Percentiles rank a stretch among this genome's conserved stretches.
Evolutionary conservation across 73 alveolate species (phyloP).

Genomic region (Tetrahymena thermophila): DNA sequence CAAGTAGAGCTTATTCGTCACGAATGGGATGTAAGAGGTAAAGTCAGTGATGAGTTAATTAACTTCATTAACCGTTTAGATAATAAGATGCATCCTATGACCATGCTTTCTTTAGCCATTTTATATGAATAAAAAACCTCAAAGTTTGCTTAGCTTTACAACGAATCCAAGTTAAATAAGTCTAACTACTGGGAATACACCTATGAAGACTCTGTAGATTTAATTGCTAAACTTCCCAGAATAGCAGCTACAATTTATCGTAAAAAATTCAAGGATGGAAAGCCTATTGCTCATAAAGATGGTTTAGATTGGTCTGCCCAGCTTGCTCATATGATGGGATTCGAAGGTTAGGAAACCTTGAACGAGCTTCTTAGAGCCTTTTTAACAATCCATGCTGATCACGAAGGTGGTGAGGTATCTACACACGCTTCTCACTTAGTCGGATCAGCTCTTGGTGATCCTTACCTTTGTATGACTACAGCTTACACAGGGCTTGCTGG

Average conservation of each 20-base stretch:
- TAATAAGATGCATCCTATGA: constrained; percentile 71
- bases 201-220: constrained; percentile 73
- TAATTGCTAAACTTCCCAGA: constrained; percentile 72
- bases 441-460: constrained; percentile 89
- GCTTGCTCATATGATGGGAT: constrained; percentile 67
- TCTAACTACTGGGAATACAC: constrained; percentile 72
- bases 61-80: constrained; percentile 52
- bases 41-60: constrained; percentile 45
- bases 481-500: constrained; percentile 91
- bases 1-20: constrained; percentile 39
- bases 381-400: constrained; percentile 62
- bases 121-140: constrained; percentile 53
- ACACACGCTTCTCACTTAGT: constrained; percentile 83
- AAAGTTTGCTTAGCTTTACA: constrained; percentile 60
- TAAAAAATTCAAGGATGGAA: constrained; percentile 44
- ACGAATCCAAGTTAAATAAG: constrained; percentile 62
- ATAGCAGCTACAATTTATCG: constrained; percentile 75
- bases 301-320: constrained; percentile 56
- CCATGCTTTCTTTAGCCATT: constrained; percentile 68
- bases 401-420: constrained; percentile 86
- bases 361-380: constrained; percentile 72
- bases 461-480: constrained; percentile 77
- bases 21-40: constrained; percentile 58
- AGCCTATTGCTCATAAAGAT: constrained; percentile 9
- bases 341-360: constrained; percentile 35